A percentile compares a stretch with the other conserved stretches of the same genome.
phyloP scores from a whole-genome alignment of 148 eudicot species.

The Camellia sinensis region DNA sequence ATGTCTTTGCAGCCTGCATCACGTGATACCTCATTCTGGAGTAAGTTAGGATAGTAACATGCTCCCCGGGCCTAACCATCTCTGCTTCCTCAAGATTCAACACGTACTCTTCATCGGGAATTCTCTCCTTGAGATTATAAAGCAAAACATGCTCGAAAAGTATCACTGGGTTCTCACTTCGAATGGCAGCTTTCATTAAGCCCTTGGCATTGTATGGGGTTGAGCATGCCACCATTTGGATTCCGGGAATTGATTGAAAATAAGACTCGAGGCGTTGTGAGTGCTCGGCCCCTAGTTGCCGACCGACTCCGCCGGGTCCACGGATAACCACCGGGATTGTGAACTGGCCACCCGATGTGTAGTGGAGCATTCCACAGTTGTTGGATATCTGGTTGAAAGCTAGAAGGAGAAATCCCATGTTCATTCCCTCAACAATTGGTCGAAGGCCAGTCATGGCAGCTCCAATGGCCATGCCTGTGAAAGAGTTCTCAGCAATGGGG shows the following conservation, averaged over 20 bases:
- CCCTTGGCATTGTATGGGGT: constrained; percentile 91
- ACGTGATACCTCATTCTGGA: constrained; percentile 92
- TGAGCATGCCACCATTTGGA: constrained; percentile 90
- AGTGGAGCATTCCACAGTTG: constrained; percentile 91
- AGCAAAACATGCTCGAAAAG: constrained; percentile 87
- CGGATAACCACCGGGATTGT: constrained; percentile 80
- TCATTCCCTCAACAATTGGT: constrained; percentile 92
- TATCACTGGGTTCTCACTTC: constrained; percentile 83
- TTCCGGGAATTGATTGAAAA: constrained; percentile 75
- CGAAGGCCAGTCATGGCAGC: constrained; percentile 93
- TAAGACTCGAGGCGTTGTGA: constrained; percentile 86
- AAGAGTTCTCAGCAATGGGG: constrained; percentile 89
- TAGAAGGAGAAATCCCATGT: constrained; percentile 84
- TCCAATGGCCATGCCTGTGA: constrained; percentile 90
- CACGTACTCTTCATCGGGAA: constrained; percentile 81
- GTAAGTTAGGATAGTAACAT: constrained; percentile 73
- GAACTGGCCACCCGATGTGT: constrained; percentile 93
- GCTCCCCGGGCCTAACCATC: constrained; percentile 90
- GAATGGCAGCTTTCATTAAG: constrained; percentile 86
- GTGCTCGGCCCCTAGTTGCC: constrained; percentile 92
- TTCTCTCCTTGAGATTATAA: constrained; percentile 79
- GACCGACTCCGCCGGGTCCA: constrained; percentile 95
- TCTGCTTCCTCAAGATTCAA: constrained; percentile 77
- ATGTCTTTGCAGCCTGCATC: constrained; percentile 81
- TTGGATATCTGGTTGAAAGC: constrained; percentile 91